Percentiles rank a stretch among this genome's conserved stretches.
Evolutionary conservation across 208 protist species (phyloP).

Genomic region (Wallacemonas sp.): DNA sequence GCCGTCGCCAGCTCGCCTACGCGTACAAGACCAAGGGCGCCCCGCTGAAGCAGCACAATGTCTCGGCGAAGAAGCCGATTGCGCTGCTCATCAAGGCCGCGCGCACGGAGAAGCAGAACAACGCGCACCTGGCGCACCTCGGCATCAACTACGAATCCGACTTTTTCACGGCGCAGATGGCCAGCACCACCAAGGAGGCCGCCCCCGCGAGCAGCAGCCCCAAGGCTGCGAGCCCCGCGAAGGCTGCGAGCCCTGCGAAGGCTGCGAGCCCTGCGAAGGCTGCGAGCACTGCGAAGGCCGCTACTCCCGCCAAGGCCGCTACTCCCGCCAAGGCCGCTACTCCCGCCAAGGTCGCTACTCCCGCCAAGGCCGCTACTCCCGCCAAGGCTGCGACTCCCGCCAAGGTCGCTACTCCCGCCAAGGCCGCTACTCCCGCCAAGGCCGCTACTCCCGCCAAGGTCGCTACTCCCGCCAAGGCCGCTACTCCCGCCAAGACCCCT

Average conservation of each 20-base stretch:
- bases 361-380: background rate
- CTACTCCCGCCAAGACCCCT: constrained; percentile 5
- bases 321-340: constrained; percentile 10
- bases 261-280: background rate
- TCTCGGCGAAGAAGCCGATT: constrained; percentile 53
- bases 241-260: background rate
- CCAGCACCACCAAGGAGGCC: background rate
- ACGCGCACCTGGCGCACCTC: constrained; percentile 63
- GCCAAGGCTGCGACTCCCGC: background rate
- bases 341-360: constrained; percentile 8
- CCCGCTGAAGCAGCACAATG: constrained; percentile 64
- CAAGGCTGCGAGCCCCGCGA: constrained; percentile 9
- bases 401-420: background rate
- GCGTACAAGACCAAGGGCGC: constrained; percentile 63
- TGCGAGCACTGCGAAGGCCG: background rate
- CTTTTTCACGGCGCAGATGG: constrained; percentile 69
- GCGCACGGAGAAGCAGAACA: constrained; percentile 72
- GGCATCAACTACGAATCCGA: constrained; percentile 69
- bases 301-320: background rate
- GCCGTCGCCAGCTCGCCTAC: constrained; percentile 66
- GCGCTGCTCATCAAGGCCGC: constrained; percentile 71
- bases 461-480: background rate
- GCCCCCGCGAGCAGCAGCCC: background rate
- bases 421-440: constrained; percentile 16
- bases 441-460: constrained; percentile 14